Percentiles rank a stretch among this genome's conserved stretches.
Evolutionary conservation across 2,329 filamentous ascomycete species (phyloP).

Genomic region (Pseudovirgaria hyperparasitica): DNA sequence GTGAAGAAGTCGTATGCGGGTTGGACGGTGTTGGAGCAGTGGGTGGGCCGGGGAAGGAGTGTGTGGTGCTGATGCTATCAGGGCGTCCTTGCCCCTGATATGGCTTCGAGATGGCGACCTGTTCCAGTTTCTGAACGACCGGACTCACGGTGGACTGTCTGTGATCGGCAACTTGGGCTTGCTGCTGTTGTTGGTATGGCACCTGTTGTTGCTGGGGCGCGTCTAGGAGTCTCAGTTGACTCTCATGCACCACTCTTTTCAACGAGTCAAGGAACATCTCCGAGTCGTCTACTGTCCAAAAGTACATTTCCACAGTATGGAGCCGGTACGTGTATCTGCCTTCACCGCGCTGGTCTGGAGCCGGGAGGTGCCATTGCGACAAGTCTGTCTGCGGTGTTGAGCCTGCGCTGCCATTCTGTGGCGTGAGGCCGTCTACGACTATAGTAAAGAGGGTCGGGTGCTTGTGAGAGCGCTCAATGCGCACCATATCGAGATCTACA

Average conservation of each 20-base stretch:
- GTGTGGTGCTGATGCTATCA: constrained; percentile 23
- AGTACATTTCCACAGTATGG: constrained; percentile 64
- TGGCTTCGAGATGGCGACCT: constrained; percentile 51
- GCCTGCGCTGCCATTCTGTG: constrained; percentile 19
- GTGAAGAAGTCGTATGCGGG: constrained; percentile 15
- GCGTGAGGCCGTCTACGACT: constrained; percentile 38
- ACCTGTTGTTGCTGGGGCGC: constrained; percentile 41
- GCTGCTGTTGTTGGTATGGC: constrained; percentile 22
- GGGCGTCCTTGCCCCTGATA: constrained; percentile 26
- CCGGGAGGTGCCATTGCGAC: constrained; percentile 60
- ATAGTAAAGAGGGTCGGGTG: constrained; percentile 61
- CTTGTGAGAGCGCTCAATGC: constrained; percentile 58
- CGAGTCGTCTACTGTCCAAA: constrained; percentile 65
- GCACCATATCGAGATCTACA: constrained; percentile 52
- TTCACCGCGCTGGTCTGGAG: constrained; percentile 59
- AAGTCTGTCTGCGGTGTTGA: constrained; percentile 34
- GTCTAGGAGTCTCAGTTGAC: constrained; percentile 50
- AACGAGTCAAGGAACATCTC: constrained; percentile 57
- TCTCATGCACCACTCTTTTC: constrained; percentile 48
- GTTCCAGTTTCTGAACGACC: constrained; percentile 62
- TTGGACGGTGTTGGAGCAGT: constrained; percentile 13
- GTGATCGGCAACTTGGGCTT: constrained; percentile 29
- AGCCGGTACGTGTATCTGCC: constrained; percentile 70
- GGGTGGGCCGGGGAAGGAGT: constrained; percentile 25
- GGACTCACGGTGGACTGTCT: constrained; percentile 45